A percentile compares a stretch with the other conserved stretches of the same genome.
Conservation (phyloP, 2,329 filamentous ascomycete genomes). For the Verticillium albo-atrum region DNA sequence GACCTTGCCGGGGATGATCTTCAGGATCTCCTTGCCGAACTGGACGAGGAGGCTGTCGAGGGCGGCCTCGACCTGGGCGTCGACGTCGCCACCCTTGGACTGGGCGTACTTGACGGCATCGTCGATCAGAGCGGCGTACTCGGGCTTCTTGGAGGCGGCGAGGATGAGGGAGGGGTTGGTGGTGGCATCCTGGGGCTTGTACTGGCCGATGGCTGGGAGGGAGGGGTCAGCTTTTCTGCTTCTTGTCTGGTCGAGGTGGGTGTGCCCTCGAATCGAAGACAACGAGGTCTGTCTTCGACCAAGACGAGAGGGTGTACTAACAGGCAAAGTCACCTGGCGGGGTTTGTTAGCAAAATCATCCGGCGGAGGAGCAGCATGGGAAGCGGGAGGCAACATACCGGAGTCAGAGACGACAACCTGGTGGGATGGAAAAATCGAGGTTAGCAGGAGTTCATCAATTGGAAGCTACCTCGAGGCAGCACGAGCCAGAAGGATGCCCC, state of each 20-base stretch:
- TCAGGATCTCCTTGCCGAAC: slow-evolving; percentile 96
- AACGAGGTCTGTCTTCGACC: slow-evolving; percentile 1
- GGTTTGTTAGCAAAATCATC: slow-evolving; percentile 2
- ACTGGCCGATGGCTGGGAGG: slow-evolving; percentile 87
- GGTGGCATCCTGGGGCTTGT: slow-evolving; percentile 99
- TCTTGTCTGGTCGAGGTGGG: slow-evolving; percentile 8
- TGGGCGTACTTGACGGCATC: slow-evolving; percentile 82
- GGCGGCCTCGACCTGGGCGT: slow-evolving; percentile 82
- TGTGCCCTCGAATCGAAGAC: slow-evolving; percentile 6
- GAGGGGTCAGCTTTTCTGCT: slow-evolving; percentile 20
- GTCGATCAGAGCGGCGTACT: slow-evolving; percentile 92
- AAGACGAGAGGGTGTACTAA: slow-evolving; percentile 40
- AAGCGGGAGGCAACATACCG: slow-evolving; percentile 53
- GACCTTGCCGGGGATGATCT: slow-evolving; percentile 96
- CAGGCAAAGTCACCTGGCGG: slow-evolving; percentile 68
- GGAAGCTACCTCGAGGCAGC: background rate
- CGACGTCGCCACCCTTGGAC: slow-evolving; percentile 61
- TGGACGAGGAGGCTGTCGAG: slow-evolving; percentile 94
- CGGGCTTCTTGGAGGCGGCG: slow-evolving; percentile 94
- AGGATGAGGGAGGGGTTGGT: slow-evolving; percentile 99
- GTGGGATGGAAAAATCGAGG: slow-evolving; percentile 6
- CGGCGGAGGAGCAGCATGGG: slow-evolving; percentile 10
- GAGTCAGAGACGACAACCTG: slow-evolving; percentile 96
- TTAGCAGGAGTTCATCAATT: slow-evolving; percentile 14
- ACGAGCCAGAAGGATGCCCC: background rate